Conservation (phyloP, 805 yeast genomes). For the Monosporozyma solicola region DNA sequence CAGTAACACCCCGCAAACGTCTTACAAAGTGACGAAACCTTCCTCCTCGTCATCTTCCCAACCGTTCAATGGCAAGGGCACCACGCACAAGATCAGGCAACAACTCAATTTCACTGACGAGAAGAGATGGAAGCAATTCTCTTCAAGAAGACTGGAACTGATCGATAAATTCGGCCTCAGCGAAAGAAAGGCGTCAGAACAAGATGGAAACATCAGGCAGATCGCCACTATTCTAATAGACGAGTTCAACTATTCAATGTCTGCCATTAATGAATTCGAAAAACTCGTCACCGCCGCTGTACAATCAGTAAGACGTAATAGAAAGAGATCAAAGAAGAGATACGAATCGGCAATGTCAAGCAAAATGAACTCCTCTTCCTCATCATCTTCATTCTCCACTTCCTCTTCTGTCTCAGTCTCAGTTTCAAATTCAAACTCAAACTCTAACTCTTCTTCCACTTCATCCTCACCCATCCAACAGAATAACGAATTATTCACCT, state of each 20-base stretch:
- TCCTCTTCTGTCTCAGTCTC: background rate
- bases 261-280: constrained; percentile 66
- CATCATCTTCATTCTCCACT: background rate
- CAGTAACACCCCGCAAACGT: background rate
- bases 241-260: constrained; percentile 65
- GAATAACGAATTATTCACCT: background rate
- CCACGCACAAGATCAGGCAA: constrained; percentile 36
- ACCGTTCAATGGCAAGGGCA: constrained; percentile 21
- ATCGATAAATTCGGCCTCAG: constrained; percentile 62
- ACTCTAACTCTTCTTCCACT: constrained; percentile 1
- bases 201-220: constrained; percentile 67
- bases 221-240: constrained; percentile 70
- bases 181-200: constrained; percentile 81
- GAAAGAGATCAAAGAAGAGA: constrained; percentile 54
- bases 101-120: constrained; percentile 73
- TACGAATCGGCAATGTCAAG: background rate
- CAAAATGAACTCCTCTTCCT: background rate
- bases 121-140: constrained; percentile 77
- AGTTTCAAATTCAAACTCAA: background rate
- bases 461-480: background rate
- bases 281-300: constrained; percentile 88
- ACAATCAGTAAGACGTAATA: constrained; percentile 84
- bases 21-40: background rate
- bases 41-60: background rate
- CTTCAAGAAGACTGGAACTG: constrained; percentile 81